Evolutionary conservation across 169 alveolate species (phyloP), one percentile per base, ranked within the genome.

Genomic region (Plasmodium sp.): DNA sequence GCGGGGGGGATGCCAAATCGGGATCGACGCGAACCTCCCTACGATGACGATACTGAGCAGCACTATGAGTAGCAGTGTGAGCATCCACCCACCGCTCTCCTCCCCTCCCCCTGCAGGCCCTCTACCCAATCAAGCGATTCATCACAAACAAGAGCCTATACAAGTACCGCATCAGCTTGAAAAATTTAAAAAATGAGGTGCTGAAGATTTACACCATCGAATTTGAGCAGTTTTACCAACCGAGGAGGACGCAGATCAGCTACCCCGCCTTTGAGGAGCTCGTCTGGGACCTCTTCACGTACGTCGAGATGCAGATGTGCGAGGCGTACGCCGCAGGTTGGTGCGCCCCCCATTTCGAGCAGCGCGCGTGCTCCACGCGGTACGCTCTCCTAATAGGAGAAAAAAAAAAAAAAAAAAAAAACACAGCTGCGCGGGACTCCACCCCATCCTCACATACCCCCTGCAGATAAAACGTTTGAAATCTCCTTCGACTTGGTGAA

Each of bases 201-300:
- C 43, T 88, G 27, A 88, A 88, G 22, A 88, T 88, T 56, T 88
- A 56, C 41, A 88, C 94, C 7, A 79, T 88, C 27, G 94, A 88
- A 45, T 88, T 88, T 72, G 94, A 88, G 56, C 94, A 88, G 34
- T 62, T 88, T 3, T 80, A 79, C 48, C 43, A 88, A 88, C 48
- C 83, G 2, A 10, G 74, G n/a, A 79, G 33, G 12, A 74, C 33
- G 22, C 79, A 79, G 83, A 39, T 88, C 41, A 88, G 73, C 36
- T 88, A 88, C 51, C 48, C 79, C n/a, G 67, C 94, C 73, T 79
- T 88, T 27, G 94, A 88, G 72, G 74, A 88, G 22, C 83, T 88
- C 51, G 83, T 80, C 31, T 88, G 94, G 94, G 94, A 88, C 45
- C 83, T 77, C 48, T 88, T 88, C 83, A 88, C 94, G 27, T 88